These are phyloP conservation scores for Debaryomyces robertsiae DNA, from an alignment of 1,139 yeast species.

Conservation along the genomic window DNA sequence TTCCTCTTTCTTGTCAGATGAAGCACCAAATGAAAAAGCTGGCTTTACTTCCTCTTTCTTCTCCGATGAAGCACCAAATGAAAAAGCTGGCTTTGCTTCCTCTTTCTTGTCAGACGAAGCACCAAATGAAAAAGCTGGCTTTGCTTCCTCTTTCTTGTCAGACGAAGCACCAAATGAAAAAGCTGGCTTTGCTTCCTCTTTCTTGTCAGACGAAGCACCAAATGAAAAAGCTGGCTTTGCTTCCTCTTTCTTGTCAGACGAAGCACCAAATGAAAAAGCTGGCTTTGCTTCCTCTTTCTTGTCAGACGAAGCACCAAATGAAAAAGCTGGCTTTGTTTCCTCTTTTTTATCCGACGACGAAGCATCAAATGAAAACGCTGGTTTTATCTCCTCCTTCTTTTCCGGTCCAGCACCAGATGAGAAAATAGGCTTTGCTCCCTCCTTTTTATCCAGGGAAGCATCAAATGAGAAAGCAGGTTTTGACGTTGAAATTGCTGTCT, in stretches of 20 bases:
- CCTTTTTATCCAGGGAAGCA: neutral
- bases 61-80: slow-evolving; percentile 10
- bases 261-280: slow-evolving; percentile 14
- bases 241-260: slow-evolving; percentile 8
- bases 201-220: neutral
- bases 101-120: neutral
- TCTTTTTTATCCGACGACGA: too few species aligned
- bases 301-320: slow-evolving; percentile 10
- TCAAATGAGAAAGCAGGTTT: slow-evolving; percentile 3
- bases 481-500: neutral
- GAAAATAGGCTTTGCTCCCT: slow-evolving; percentile 9
- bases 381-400: slow-evolving; percentile 11
- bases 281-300: slow-evolving; percentile 7
- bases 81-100: slow-evolving; percentile 1
- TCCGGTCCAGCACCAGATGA: slow-evolving; percentile 10
- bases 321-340: slow-evolving; percentile 1
- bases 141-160: slow-evolving; percentile 11
- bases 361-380: slow-evolving; percentile 3
- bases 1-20: slow-evolving; percentile 8
- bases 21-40: slow-evolving; percentile 14
- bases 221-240: slow-evolving; percentile 3
- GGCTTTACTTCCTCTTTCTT: slow-evolving; percentile 7
- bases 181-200: slow-evolving; percentile 3
- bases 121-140: slow-evolving; percentile 8
- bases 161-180: slow-evolving; percentile 11